phyloP scores from a whole-genome alignment of 2,329 filamentous ascomycete genomes.

The Periconia sp. region DNA sequence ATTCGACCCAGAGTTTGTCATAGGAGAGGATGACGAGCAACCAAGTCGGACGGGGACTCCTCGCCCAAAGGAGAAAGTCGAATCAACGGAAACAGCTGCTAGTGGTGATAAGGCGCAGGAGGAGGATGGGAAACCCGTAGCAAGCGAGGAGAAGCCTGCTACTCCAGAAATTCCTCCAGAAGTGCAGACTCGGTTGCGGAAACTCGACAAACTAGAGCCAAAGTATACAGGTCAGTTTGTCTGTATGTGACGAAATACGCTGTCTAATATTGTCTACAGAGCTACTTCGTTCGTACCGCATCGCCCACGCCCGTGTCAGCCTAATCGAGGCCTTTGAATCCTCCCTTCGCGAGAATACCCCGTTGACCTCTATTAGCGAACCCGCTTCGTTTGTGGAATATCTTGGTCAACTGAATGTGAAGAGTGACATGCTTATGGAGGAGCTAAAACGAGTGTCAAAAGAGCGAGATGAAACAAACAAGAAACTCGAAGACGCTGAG shows the following conservation, averaged over 20 bases:
- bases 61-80: slow-evolving; percentile 47
- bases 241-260: background rate
- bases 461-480: slow-evolving; percentile 79
- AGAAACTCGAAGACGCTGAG: slow-evolving; percentile 70
- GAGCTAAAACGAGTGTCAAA: slow-evolving; percentile 84
- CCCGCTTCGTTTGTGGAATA: slow-evolving; percentile 86
- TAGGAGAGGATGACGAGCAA: slow-evolving; percentile 77
- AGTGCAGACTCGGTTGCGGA: slow-evolving; percentile 73
- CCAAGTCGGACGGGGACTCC: slow-evolving; percentile 65
- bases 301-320: slow-evolving; percentile 82
- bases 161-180: slow-evolving; percentile 70
- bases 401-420: slow-evolving; percentile 79
- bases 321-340: slow-evolving; percentile 94
- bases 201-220: slow-evolving; percentile 85
- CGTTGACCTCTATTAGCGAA: slow-evolving; percentile 83
- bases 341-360: slow-evolving; percentile 87
- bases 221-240: slow-evolving; percentile 72
- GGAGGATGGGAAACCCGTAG: slow-evolving; percentile 32
- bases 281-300: slow-evolving; percentile 84
- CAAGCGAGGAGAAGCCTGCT: slow-evolving; percentile 24
- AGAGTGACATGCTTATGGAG: slow-evolving; percentile 90
- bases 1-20: slow-evolving; percentile 82
- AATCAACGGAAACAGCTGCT: slow-evolving; percentile 18
- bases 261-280: slow-evolving; percentile 56
- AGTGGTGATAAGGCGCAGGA: slow-evolving; percentile 33